Evolutionary conservation across 345 rosid species (phyloP).

Genomic region (Rhizophora mangle): DNA sequence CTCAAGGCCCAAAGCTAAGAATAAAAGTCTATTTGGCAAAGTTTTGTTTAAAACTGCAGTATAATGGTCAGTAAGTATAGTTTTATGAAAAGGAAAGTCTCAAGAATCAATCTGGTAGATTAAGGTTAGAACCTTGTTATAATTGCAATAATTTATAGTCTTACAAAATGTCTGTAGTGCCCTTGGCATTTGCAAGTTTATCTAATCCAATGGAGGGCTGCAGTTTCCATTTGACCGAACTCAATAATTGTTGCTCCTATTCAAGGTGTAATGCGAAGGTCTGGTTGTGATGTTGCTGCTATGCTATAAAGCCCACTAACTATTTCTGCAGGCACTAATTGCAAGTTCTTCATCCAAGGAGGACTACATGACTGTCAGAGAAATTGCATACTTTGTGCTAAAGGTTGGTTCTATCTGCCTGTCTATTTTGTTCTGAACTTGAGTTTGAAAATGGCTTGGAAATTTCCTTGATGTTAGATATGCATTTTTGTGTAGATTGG

Average conservation of each 20-base stretch:
- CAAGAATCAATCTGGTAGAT: not conserved
- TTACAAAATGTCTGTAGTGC: not conserved
- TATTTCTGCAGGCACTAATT: slow-evolving; percentile 56
- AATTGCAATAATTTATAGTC: not conserved
- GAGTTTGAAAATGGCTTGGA: slow-evolving; percentile 11
- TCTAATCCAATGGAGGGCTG: not conserved
- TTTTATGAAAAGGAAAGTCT: not conserved
- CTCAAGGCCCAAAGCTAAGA: not conserved
- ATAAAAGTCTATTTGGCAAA: not conserved
- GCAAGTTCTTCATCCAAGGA: slow-evolving; percentile 74
- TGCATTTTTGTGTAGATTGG: slow-evolving; percentile 57
- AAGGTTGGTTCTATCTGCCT: slow-evolving; percentile 45
- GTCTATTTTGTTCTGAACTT: slow-evolving; percentile 2
- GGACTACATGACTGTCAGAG: slow-evolving; percentile 63
- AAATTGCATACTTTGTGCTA: slow-evolving; percentile 63
- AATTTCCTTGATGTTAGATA: not conserved
- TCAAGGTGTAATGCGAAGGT: not conserved
- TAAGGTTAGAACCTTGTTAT: not conserved
- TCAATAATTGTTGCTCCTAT: not conserved
- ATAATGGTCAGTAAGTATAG: not conserved
- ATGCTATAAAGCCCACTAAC: not conserved
- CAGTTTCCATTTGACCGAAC: not conserved
- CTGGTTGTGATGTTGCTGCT: not conserved
- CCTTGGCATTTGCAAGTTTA: not conserved
- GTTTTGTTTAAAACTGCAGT: not conserved